These are phyloP conservation scores for Aspergillus sp. DNA, from an alignment of 2,329 filamentous ascomycete species.

Conservation along the genomic window DNA sequence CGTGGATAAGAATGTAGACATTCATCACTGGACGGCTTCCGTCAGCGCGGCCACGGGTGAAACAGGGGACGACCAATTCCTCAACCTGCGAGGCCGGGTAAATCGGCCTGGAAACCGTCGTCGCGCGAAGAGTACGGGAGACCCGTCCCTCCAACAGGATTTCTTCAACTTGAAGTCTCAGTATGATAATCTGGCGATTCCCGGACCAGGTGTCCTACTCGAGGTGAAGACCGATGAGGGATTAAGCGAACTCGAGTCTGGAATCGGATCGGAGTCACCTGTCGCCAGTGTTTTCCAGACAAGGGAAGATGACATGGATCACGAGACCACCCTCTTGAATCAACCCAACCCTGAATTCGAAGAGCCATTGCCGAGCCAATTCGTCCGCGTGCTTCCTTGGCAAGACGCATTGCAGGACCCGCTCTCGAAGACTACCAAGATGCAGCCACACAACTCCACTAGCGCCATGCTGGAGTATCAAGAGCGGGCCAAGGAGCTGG, in stretches of 20 bases:
- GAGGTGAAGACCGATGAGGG: conserved; percentile 37
- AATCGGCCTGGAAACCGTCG: conserved; percentile 24
- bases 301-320: conserved; percentile 11
- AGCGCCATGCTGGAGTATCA: conserved; percentile 48
- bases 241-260: conserved; percentile 17
- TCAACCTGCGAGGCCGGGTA: conserved; percentile 12
- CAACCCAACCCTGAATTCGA: conserved; percentile 17
- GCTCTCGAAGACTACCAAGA: conserved; percentile 20
- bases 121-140: conserved; percentile 40
- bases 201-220: conserved; percentile 45
- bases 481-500: conserved; percentile 43
- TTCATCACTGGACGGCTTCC: conserved; percentile 45
- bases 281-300: conserved; percentile 17
- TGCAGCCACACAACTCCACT: conserved; percentile 46
- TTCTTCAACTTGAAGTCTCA: conserved; percentile 24
- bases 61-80: conserved; percentile 21
- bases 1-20: conserved; percentile 46
- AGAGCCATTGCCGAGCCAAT: conserved; percentile 29
- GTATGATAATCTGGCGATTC: conserved; percentile 34
- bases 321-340: conserved; percentile 13
- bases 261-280: conserved; percentile 19
- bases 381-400: conserved; percentile 41
- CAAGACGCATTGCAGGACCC: conserved; percentile 34
- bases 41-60: conserved; percentile 42
- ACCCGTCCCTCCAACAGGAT: conserved; percentile 25